These are phyloP conservation scores for Ascobolus immersus DNA, from an alignment of 495 filamentous ascomycete genomes.

Conservation along the genomic window DNA sequence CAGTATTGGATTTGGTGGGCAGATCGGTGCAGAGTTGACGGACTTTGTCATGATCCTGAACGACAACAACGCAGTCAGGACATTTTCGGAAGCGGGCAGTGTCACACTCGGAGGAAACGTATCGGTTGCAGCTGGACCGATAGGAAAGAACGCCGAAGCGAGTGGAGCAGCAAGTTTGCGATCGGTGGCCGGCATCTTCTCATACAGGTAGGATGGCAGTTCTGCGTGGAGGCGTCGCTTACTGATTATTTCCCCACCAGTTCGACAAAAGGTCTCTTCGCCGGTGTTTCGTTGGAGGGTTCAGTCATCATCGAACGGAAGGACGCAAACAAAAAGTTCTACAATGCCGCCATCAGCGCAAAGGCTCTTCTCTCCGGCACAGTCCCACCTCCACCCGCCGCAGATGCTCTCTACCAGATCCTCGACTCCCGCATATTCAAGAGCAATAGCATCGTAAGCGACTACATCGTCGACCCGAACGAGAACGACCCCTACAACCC, in stretches of 20 bases:
- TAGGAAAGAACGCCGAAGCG: conserved; percentile 87
- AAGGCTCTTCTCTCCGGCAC: conserved; percentile 51
- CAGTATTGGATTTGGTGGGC: conserved; percentile 68
- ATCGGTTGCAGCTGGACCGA: conserved; percentile 75
- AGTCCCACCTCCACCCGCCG: conserved; percentile 52
- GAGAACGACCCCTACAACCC: too few relatives aligned
- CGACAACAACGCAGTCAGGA: conserved; percentile 69
- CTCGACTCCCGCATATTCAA: conserved; percentile 70
- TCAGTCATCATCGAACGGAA: conserved; percentile 72
- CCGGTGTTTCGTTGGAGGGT: conserved; percentile 82
- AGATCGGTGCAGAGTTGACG: conserved; percentile 91
- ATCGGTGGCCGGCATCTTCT: conserved; percentile 78
- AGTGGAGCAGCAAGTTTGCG: conserved; percentile 78
- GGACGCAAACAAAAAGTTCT: conserved; percentile 92
- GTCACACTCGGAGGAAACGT: conserved; percentile 90
- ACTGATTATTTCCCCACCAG: conserved; percentile 17
- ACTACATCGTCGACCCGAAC: too few relatives aligned
- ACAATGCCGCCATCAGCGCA: conserved; percentile 60
- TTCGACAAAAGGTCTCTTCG: conserved; percentile 92
- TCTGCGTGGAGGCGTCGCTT: conserved; percentile 2
- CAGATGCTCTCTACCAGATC: conserved; percentile 59
- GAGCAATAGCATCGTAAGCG: conserved; percentile 32
- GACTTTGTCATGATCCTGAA: conserved; percentile 99
- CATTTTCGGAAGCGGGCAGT: conserved; percentile 72
- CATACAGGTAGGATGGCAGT: conserved; percentile 28